Percentiles rank a stretch among this genome's conserved stretches.
phyloP scores from a whole-genome alignment of 2,329 filamentous ascomycete species.

The Cladosporium oxysporum region DNA sequence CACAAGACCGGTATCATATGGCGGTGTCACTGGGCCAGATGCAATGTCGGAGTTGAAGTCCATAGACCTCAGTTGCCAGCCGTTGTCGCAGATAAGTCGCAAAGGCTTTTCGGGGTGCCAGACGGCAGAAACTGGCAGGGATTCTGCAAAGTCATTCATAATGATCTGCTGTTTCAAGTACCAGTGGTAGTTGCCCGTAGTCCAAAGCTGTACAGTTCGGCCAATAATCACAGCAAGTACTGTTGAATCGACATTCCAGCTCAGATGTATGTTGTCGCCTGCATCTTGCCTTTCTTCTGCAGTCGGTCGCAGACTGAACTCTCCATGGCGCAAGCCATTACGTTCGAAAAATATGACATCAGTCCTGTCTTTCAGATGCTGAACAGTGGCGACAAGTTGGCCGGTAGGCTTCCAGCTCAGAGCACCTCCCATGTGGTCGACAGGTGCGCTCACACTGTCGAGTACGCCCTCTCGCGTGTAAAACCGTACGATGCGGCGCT shows the following conservation, averaged over 20 bases:
- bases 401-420: constrained; percentile 91
- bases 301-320: constrained; percentile 76
- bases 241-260: constrained; percentile 91
- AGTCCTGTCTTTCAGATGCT: constrained; percentile 66
- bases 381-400: constrained; percentile 85
- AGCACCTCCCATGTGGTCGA: constrained; percentile 83
- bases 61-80: constrained; percentile 34
- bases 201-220: constrained; percentile 87
- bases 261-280: constrained; percentile 63
- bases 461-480: constrained; percentile 88
- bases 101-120: constrained; percentile 91
- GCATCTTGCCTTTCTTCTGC: constrained; percentile 58
- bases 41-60: constrained; percentile 70
- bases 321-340: constrained; percentile 94
- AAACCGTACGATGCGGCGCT: constrained; percentile 79
- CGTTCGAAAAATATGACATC: constrained; percentile 95
- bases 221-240: constrained; percentile 79
- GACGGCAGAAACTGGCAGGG: constrained; percentile 18
- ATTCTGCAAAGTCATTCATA: constrained; percentile 15
- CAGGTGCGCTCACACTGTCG: constrained; percentile 91
- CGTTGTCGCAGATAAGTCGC: constrained; percentile 52
- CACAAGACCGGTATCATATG: constrained; percentile 67
- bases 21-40: constrained; percentile 68
- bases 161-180: constrained; percentile 89
- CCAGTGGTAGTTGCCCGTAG: constrained; percentile 96